These are phyloP conservation scores for Clavispora phyllophila DNA, from an alignment of 805 yeast genomes.

Conservation along the genomic window DNA sequence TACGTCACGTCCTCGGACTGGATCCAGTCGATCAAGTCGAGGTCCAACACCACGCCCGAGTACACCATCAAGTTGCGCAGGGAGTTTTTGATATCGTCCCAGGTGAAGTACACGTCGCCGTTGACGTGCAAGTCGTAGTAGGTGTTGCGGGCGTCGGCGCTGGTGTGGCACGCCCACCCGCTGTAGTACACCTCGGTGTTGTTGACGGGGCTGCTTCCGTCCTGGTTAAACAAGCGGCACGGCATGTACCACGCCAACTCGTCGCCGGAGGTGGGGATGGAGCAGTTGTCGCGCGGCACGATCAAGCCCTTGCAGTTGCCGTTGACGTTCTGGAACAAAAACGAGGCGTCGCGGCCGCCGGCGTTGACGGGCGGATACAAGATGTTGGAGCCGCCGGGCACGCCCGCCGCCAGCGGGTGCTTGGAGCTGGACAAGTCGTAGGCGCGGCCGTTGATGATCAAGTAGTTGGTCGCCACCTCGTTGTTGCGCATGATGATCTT, in stretches of 20 bases:
- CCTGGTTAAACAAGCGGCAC: constrained; percentile 64
- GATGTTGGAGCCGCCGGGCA: constrained; percentile 62
- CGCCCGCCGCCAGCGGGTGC: constrained; percentile 83
- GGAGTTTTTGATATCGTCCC: constrained; percentile 75
- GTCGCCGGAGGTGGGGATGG: constrained; percentile 61
- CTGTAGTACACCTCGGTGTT: constrained; percentile 57
- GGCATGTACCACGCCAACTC: constrained; percentile 96
- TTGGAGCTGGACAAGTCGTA: constrained; percentile 64
- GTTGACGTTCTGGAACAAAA: constrained; percentile 86
- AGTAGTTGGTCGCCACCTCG: constrained; percentile 53
- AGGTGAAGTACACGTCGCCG: constrained; percentile 81
- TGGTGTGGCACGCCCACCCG: constrained; percentile 88
- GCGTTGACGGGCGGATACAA: constrained; percentile 83
- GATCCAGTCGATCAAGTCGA: constrained; percentile 73
- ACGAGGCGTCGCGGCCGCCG: constrained; percentile 81
- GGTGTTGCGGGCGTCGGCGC: constrained; percentile 58
- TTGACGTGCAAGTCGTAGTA: constrained; percentile 54
- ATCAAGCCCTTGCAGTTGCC: constrained; percentile 83
- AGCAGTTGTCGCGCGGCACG: constrained; percentile 58
- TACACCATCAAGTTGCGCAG: constrained; percentile 79
- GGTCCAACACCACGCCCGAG: constrained; percentile 83
- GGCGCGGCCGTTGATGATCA: constrained; percentile 80
- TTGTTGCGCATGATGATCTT: constrained; percentile 49
- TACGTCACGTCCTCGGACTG: constrained; percentile 61
- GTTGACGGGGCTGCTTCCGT: constrained; percentile 69